These are phyloP conservation scores for Didymella segeticola DNA, from an alignment of 2,329 filamentous ascomycete genomes.

Conservation along the genomic window DNA sequence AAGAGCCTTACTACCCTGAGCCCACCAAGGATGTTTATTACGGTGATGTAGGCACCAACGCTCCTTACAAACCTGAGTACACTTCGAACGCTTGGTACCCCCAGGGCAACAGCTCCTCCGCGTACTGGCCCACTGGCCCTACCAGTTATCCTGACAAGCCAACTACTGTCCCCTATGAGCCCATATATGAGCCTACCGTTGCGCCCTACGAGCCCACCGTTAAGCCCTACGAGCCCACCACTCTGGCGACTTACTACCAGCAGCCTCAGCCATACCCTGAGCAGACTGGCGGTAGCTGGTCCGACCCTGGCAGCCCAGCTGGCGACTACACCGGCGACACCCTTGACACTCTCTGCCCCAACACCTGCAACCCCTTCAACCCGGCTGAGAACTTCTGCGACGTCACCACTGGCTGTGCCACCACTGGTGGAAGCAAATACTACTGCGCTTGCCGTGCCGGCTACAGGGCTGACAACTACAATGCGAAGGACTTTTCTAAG, in stretches of 20 bases:
- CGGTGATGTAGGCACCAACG: background rate
- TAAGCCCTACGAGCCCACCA: constrained; percentile 4
- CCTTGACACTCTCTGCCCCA: constrained; percentile 29
- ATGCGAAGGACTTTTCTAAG: constrained; percentile 36
- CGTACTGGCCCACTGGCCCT: background rate
- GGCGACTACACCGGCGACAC: constrained; percentile 29
- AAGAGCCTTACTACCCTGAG: constrained; percentile 2
- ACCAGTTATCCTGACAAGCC: background rate
- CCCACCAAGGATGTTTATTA: background rate
- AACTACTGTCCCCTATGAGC: background rate
- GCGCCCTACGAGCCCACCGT: background rate
- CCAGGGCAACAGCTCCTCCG: constrained; percentile 2
- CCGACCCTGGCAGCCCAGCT: constrained; percentile 9
- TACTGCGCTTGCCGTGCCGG: constrained; percentile 41
- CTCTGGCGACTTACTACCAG: constrained; percentile 7
- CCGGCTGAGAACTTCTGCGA: constrained; percentile 36
- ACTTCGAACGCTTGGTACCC: constrained; percentile 1
- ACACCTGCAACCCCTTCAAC: constrained; percentile 34
- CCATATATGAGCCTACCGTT: background rate
- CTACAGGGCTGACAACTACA: constrained; percentile 25
- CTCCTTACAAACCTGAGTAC: constrained; percentile 4
- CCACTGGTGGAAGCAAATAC: constrained; percentile 32
- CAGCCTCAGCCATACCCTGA: background rate
- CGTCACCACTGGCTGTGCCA: constrained; percentile 30
- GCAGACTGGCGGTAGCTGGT: background rate